Evolutionary conservation across 192 early-diverging fungal species (phyloP), one percentile per base, ranked within the genome.

Genomic region (Gamsiella multidivaricata): DNA sequence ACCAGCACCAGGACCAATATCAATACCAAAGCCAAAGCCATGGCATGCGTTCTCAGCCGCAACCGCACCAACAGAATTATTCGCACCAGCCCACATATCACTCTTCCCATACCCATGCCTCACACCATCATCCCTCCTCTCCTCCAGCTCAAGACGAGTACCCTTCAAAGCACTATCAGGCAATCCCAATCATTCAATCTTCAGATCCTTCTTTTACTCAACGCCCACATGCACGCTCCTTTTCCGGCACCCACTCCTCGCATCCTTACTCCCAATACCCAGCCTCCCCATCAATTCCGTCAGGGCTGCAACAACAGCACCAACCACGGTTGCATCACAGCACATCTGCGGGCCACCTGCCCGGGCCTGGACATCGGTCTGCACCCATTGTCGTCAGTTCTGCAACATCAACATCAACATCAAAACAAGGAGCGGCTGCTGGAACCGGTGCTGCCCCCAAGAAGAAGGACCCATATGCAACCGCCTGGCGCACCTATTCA

Each of bases 401-500:
- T 36, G 41, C 32, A 50, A 9, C 12, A 11, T 18, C 33, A 15
- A 9, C 50, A 31, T 34, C 60, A 22, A 34, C 18, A 18, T 1
- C 50, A 8, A 52, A 46, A 6, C 23, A 12, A 2, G 15, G 10
- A 12, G 51, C 56, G 33, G 54, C 31, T 7, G 55, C 37, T 1
- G 50, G 57, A 17, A 14, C 59, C 12, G 37, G 32, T 2, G 23
- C 39, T 15, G 51, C 59, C 1, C 28, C 41, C 20, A 78, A 78
- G 50, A 69, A 62, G 51, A 78, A 78, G 41, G 74, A 78, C 22
- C 74, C 74, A 2, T 78, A 78, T 58, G 74, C 74, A 20, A 78
- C 74, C 2, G 74, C 74, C 2, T 78, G 74, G 74, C 32, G 74
- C 15, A 78, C 74, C 5, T 78, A 78, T 34, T 78, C 74, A 10